Base-by-base conservation (phyloP, 441 rosid species). In the Gossypium laxum region DNA sequence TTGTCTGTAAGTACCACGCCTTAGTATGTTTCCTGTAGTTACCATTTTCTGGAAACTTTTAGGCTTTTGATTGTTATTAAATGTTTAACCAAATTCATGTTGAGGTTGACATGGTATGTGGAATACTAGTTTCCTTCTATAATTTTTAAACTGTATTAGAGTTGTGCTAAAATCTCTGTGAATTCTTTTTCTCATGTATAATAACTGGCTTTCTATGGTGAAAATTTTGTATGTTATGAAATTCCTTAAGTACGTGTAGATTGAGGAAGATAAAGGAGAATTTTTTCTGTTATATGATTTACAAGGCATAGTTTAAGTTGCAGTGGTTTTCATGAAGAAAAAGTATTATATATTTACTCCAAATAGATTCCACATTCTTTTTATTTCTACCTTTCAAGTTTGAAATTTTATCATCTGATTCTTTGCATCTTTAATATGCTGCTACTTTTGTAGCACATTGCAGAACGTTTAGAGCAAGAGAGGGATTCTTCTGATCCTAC, bases 401-500 rank as follows among this genome's bases (percentile, higher is more conserved):
- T 57, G 66, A 59, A 59, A 62, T 10, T 22, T 65, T 75, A 64
- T 55, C 43, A 78, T 85, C 88, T 90, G 78, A 90, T 81, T 75
- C 30, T 72, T 30, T 69, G 70, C 77, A 69, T 78, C 76, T 80
- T 72, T 78, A 73, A 82, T 79, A 67, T 82, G 87, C 86, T 81
- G 84, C 86, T 78, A 87, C 78, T 74, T 63, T 76, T 83, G 87
- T 86, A 95, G 99, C 91, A 85, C 82, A 76, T 91, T 74, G 93
- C 98, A 75, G 92, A 88, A 21, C 84, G 90, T 62, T 68, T 95
- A 86, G 98, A 92, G 65, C 87, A 78, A 76, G 89, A 91, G 69
- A 91, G 89, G 41, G 79, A 87, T 72, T 88, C 97, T 77, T 56
- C 78, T 30, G 96, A 95, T 78, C 82, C 83, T 47, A 54, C 80